These are phyloP conservation scores for Exophiala alcalophila DNA, from an alignment of 2,329 filamentous ascomycete genomes.

Conservation along the genomic window DNA sequence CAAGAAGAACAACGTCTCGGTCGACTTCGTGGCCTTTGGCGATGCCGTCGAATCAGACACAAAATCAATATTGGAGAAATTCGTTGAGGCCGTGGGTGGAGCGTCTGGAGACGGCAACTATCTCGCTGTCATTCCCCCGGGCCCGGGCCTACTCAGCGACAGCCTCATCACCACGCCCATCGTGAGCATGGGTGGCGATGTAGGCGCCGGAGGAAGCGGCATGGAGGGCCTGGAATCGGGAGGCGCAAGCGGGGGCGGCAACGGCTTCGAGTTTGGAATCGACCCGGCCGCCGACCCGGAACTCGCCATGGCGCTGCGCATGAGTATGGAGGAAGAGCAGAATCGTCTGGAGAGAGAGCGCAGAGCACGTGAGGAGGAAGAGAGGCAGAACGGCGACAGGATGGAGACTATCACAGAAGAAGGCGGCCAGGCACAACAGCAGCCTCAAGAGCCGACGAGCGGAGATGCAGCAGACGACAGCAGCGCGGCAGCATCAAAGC, in stretches of 20 bases:
- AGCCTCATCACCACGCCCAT: constrained; percentile 87
- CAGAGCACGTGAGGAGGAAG: constrained; percentile 66
- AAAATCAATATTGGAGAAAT: constrained; percentile 83
- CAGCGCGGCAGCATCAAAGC: constrained; percentile 29
- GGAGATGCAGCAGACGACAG: constrained; percentile 17
- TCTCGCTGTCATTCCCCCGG: constrained; percentile 84
- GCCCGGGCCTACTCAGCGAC: constrained; percentile 87
- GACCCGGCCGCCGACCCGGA: constrained; percentile 92
- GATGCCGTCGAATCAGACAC: constrained; percentile 80
- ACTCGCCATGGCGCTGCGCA: constrained; percentile 85
- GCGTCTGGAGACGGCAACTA: constrained; percentile 75
- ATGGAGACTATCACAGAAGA: constrained; percentile 82
- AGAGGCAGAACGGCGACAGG: constrained; percentile 58
- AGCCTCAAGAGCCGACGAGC: constrained; percentile 32
- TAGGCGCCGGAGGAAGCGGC: constrained; percentile 47
- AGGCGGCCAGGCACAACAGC: constrained; percentile 52
- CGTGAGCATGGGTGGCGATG: constrained; percentile 66
- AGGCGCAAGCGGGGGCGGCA: constrained; percentile 52
- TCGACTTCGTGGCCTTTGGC: constrained; percentile 94
- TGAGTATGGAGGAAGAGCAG: constrained; percentile 98
- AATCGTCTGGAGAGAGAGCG: constrained; percentile 84
- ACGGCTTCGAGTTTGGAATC: constrained; percentile 78
- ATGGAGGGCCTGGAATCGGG: constrained; percentile 53
- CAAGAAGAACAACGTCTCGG: constrained; percentile 94
- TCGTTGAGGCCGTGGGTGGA: constrained; percentile 89